phyloP scores from a whole-genome alignment of 345 rosid species.

The rapeseed (Brassica napus) region Da-Ae NC_063443.1:13974501-13975000 shows the following conservation, averaged over 20 bases:
- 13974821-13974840: slow-evolving; percentile 75
- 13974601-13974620: slow-evolving; percentile 70
- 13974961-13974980: slow-evolving; percentile 75
- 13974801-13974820: slow-evolving; percentile 79
- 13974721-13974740: slow-evolving; percentile 92
- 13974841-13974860: slow-evolving; percentile 89
- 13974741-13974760: slow-evolving; percentile 81
- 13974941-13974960: slow-evolving; percentile 49
- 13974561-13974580: slow-evolving; percentile 80
- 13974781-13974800: slow-evolving; percentile 65
- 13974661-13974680: slow-evolving; percentile 85
- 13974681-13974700: slow-evolving; percentile 70
- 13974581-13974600: slow-evolving; percentile 75
- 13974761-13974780: slow-evolving; percentile 82
- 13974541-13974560: slow-evolving; percentile 76
- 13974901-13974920: background rate
- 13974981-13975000: slow-evolving; percentile 82
- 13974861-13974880: slow-evolving; percentile 46
- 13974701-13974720: slow-evolving; percentile 86
- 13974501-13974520: background rate
- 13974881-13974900: background rate
- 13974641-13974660: slow-evolving; percentile 89
- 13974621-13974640: slow-evolving; percentile 85
- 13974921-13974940: background rate
- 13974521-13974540: slow-evolving; percentile 42